Conservation (phyloP, 2,329 filamentous ascomycete genomes). For the Calonectria ilicicola region DNA sequence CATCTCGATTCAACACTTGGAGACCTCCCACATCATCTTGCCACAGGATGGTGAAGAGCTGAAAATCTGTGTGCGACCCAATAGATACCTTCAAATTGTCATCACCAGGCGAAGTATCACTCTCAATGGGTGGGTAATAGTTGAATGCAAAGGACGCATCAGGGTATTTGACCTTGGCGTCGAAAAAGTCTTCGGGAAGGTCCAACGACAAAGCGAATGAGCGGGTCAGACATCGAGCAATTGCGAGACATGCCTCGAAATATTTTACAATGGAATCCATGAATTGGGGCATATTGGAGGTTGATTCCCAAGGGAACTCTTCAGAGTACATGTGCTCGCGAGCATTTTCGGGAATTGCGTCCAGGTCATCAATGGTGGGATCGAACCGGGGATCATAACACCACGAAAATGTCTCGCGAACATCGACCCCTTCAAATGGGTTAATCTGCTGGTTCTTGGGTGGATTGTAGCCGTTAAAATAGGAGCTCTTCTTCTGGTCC, state of each 20-base stretch:
- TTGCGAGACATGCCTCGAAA: neutral
- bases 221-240: neutral
- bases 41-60: slow-evolving; percentile 1
- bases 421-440: neutral
- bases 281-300: neutral
- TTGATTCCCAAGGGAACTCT: neutral
- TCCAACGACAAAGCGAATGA: slow-evolving; percentile 3
- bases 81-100: neutral
- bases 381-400: neutral
- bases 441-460: neutral
- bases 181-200: slow-evolving; percentile 3
- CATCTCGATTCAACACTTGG: neutral
- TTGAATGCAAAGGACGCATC: slow-evolving; percentile 9
- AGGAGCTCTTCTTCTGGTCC: neutral
- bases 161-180: neutral
- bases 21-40: slow-evolving; percentile 3
- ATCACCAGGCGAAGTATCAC: neutral
- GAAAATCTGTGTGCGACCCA: slow-evolving; percentile 4
- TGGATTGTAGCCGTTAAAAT: slow-evolving; percentile 5
- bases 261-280: neutral
- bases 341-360: neutral
- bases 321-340: neutral
- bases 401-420: slow-evolving; percentile 7
- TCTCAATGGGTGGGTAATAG: slow-evolving; percentile 1
- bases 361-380: neutral